Conservation (phyloP, 768 basidiomycete species). For the Strobilomyces confusus region DNA sequence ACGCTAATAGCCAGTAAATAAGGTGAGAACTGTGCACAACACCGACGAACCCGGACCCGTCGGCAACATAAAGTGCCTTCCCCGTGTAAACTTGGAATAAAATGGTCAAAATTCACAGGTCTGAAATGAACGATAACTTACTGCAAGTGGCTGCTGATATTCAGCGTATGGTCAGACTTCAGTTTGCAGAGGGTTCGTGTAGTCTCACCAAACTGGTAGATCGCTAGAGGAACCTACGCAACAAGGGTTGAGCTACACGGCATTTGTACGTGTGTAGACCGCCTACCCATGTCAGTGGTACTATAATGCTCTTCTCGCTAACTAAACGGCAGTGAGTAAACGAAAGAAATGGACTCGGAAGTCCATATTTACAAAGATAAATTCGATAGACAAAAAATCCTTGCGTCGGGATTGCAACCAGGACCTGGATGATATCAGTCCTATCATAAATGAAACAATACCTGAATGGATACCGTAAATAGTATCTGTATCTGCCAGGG, state of each 20-base stretch:
- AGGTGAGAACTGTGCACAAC: neutral
- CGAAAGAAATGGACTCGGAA: neutral
- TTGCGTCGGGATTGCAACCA: no score
- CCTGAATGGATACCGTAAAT: neutral
- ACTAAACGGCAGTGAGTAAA: no score
- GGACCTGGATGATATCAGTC: neutral
- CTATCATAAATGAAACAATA: neutral
- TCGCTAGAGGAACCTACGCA: no score
- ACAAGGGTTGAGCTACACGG: neutral
- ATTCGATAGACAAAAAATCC: no score
- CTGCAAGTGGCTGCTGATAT: neutral
- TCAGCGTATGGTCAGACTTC: no score
- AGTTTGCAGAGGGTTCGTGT: no score
- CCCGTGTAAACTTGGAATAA: no score
- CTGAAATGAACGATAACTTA: neutral
- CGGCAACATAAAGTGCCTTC: no score
- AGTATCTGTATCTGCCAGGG: neutral
- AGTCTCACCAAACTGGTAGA: no score
- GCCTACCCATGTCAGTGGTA: no score
- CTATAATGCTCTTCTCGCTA: no score
- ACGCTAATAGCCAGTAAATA: neutral
- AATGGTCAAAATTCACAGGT: neutral
- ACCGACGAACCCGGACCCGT: conserved; percentile 11
- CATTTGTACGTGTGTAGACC: neutral
- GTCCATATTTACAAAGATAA: neutral